Evolutionary conservation across 805 yeast species (phyloP).

Genomic region (Pichia cephalocereana): DNA sequence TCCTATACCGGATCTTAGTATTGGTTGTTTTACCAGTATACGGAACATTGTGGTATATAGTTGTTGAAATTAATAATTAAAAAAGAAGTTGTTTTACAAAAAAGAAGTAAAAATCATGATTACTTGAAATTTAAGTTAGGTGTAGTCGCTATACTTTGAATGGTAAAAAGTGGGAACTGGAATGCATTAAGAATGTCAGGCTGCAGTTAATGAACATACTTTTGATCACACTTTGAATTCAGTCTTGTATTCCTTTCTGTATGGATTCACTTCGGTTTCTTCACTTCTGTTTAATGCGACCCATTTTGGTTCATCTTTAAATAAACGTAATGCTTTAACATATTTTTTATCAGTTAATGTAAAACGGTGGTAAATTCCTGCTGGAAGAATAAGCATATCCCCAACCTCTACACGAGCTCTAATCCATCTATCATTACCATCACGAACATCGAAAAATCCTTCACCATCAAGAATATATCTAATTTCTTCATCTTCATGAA

Average conservation of each 20-base stretch:
- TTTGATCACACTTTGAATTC: not conserved
- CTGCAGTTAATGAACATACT: too few relatives aligned
- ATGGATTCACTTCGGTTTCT: slow-evolving; percentile 30
- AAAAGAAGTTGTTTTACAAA: too few relatives aligned
- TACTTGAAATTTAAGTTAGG: too few relatives aligned
- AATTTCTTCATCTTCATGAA: slow-evolving; percentile 96
- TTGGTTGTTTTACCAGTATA: not conserved
- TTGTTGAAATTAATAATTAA: too few relatives aligned
- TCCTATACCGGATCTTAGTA: not conserved
- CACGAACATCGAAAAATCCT: slow-evolving; percentile 87
- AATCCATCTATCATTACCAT: slow-evolving; percentile 56
- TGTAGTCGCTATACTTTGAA: too few relatives aligned
- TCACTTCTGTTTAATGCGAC: slow-evolving; percentile 57
- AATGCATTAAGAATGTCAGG: too few relatives aligned
- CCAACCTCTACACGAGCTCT: slow-evolving; percentile 54
- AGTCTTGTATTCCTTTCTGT: slow-evolving; percentile 35
- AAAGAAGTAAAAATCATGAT: not conserved
- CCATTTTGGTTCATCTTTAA: slow-evolving; percentile 97
- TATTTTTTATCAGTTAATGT: slow-evolving; percentile 57
- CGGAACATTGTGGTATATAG: not conserved
- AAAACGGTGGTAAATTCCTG: slow-evolving; percentile 92
- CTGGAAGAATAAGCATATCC: slow-evolving; percentile 72
- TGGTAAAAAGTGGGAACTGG: too few relatives aligned
- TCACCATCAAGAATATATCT: slow-evolving; percentile 82
- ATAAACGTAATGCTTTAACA: slow-evolving; percentile 72